Evolutionary conservation across 495 filamentous ascomycete species (phyloP).

Genomic region (Rusavskia elegans): DNA sequence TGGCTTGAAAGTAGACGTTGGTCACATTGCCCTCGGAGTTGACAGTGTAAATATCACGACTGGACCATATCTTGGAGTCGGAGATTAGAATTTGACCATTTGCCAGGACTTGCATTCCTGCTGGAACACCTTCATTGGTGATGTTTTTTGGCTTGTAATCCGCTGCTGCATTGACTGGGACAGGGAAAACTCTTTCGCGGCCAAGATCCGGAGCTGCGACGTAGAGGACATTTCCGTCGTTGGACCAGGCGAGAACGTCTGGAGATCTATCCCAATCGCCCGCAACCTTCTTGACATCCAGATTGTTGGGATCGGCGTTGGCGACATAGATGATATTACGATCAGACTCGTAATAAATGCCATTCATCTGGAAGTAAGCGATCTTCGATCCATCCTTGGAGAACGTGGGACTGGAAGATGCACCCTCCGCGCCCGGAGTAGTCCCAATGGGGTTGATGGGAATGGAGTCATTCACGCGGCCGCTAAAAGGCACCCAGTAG

Average conservation of each 20-base stretch:
- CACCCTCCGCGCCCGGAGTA: slow-evolving; percentile 13
- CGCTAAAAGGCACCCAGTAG: slow-evolving; percentile 22
- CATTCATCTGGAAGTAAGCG: slow-evolving; percentile 28
- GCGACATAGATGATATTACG: slow-evolving; percentile 23
- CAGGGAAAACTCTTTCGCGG: slow-evolving; percentile 16
- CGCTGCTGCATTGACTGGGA: slow-evolving; percentile 18
- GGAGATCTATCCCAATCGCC: slow-evolving; percentile 28
- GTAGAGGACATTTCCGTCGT: slow-evolving; percentile 19
- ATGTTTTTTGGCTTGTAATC: slow-evolving; percentile 21
- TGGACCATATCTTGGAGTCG: slow-evolving; percentile 19
- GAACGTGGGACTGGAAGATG: slow-evolving; percentile 12
- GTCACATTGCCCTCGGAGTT: slow-evolving; percentile 15
- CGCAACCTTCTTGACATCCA: slow-evolving; percentile 18
- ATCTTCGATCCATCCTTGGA: slow-evolving; percentile 23
- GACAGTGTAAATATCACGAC: slow-evolving; percentile 20
- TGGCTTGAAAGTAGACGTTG: slow-evolving; percentile 17
- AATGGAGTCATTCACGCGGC: slow-evolving; percentile 17
- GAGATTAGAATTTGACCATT: slow-evolving; percentile 22
- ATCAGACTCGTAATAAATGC: slow-evolving; percentile 22
- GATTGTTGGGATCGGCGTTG: slow-evolving; percentile 13
- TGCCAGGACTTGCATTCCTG: slow-evolving; percentile 19
- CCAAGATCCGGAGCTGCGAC: slow-evolving; percentile 20
- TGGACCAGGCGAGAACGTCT: slow-evolving; percentile 19
- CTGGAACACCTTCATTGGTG: slow-evolving; percentile 14
- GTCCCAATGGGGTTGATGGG: slow-evolving; percentile 23